Percentiles rank a stretch among this genome's conserved stretches.
These are phyloP conservation scores for Neurospora africana DNA, from an alignment of 495 filamentous ascomycete genomes.

Conservation along the genomic window DNA sequence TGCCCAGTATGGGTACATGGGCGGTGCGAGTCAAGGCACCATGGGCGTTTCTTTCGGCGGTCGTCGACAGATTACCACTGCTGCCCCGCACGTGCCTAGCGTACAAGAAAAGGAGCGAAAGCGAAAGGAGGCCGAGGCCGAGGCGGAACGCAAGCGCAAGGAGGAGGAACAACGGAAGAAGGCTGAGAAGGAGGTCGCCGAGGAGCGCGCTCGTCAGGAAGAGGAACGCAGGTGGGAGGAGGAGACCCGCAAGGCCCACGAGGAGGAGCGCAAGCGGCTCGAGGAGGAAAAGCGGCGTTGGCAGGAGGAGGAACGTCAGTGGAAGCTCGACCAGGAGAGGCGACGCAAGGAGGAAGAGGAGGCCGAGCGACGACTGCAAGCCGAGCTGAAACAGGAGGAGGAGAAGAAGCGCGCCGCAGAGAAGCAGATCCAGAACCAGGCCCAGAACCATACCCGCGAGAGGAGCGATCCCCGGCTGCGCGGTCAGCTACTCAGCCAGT, in stretches of 20 bases:
- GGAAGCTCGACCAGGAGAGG: conserved; percentile 64
- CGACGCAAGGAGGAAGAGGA: conserved; percentile 77
- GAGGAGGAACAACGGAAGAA: conserved; percentile 53
- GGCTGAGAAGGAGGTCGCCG: conserved; percentile 56
- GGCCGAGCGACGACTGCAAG: conserved; percentile 41
- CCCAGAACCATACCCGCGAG: conserved; percentile 51
- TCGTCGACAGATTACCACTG: conserved; percentile 81
- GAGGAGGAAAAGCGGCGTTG: conserved; percentile 66
- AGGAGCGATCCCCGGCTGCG: conserved; percentile 57
- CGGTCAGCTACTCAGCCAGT: conserved; percentile 80
- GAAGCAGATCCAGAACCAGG: conserved; percentile 52
- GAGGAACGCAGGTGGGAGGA: conserved; percentile 76
- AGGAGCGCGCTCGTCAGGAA: conserved; percentile 53
- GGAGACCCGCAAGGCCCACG: conserved; percentile 56
- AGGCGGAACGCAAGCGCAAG: conserved; percentile 53
- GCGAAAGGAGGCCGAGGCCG: conserved; percentile 41
- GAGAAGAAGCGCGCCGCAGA: conserved; percentile 65
- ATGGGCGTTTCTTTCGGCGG: conserved; percentile 88
- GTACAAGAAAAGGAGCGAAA: conserved; percentile 46
- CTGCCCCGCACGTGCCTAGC: conserved; percentile 67
- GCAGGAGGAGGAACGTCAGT: conserved; percentile 72
- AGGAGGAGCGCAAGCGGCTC: conserved; percentile 56
- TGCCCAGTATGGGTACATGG: conserved; percentile 97
- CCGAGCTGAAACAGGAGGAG: conserved; percentile 56
- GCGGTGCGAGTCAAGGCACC: conserved; percentile 91